Evolutionary conservation across 352 stramenopile species (phyloP), one percentile per base, ranked within the genome.

Genomic region (Blastocystis hominis): DNA sequence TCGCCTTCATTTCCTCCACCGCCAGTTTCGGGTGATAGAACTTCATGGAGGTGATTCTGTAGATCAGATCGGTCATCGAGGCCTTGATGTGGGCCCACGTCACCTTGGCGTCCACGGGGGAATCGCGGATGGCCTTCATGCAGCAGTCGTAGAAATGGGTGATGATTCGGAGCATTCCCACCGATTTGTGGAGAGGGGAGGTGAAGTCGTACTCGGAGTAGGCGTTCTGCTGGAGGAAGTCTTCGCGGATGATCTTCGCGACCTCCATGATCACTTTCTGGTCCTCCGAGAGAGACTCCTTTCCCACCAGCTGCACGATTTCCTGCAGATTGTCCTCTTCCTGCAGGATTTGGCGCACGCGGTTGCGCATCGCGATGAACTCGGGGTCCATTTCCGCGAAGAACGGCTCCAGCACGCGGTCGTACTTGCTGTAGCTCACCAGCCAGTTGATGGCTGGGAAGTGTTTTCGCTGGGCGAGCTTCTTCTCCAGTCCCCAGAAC

Each of bases 371-470:
- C 81, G 93, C 93, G 68, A 94, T 97, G 91, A 98, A 99, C 88
- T 98, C 94, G 10, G 93, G 91, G 90, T 98, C 96, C 88, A 98
- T 97, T 0, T 56, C 53, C 92, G 98, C 98, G 91, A 99, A 99
- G 91, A 98, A 99, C 17, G 96, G 96, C 89, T 98, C 96, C 40
- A 99, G 93, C 88, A 98, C 96, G 88, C 97, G 94, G 95, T 98
- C 98, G 94, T 99, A 99, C 94, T 99, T 99, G 89, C 96, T 98
- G 93, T 99, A 99, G 56, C 94, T 98, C 88, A 98, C 97, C 44
- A 98, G 91, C 97, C 97, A 99, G 92, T 99, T 98, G 4, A 99
- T 92, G 40, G 93, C 97, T 69, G 97, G 97, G 91, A 99, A 99
- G 91, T 99, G 97, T 94, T 99, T 99, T 75, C 97, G 93, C 91